These are phyloP conservation scores for Urtica urens DNA, from an alignment of 306 rosid species.

Conservation along the genomic window DNA sequence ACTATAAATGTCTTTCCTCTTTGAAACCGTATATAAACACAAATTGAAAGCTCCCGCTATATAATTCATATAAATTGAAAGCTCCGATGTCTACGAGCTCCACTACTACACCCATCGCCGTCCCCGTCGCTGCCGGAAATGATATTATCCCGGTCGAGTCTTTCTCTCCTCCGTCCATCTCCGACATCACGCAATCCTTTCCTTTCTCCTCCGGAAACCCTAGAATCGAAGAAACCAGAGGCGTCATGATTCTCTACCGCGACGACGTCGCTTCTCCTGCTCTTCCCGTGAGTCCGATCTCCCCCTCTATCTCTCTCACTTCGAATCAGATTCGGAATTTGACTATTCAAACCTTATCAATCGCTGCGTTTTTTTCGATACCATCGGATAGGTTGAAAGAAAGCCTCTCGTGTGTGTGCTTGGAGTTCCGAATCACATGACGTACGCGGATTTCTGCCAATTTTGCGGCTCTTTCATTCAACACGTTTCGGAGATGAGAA, in stretches of 20 bases:
- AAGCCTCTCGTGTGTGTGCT: constrained; percentile 71
- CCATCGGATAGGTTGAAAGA: constrained; percentile 47
- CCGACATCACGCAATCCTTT: constrained; percentile 41
- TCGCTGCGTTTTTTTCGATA: neutral
- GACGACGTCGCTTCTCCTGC: constrained; percentile 21
- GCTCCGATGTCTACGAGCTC: constrained; percentile 33
- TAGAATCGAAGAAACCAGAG: constrained; percentile 87
- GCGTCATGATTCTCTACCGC: constrained; percentile 75
- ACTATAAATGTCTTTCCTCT: no score
- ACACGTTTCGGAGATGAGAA: constrained; percentile 80
- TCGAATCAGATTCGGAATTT: neutral
- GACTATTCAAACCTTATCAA: neutral
- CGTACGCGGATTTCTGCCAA: constrained; percentile 88
- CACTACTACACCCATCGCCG: constrained; percentile 24
- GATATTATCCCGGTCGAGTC: constrained; percentile 12
- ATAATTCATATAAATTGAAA: neutral
- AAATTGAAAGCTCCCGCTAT: constrained; percentile 17
- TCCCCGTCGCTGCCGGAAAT: constrained; percentile 29
- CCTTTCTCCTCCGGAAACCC: constrained; percentile 98
- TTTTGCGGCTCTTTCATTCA: constrained; percentile 79
- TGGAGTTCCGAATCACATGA: constrained; percentile 95
- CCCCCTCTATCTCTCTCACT: neutral
- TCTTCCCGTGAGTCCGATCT: constrained; percentile 44
- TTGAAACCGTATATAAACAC: no score
- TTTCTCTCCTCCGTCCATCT: constrained; percentile 37